A percentile compares a stretch with the other conserved stretches of the same genome.
These are phyloP conservation scores for Stephania cephalantha DNA, from an alignment of 164 flowering plant genomes.

Conservation along the genomic window DNA sequence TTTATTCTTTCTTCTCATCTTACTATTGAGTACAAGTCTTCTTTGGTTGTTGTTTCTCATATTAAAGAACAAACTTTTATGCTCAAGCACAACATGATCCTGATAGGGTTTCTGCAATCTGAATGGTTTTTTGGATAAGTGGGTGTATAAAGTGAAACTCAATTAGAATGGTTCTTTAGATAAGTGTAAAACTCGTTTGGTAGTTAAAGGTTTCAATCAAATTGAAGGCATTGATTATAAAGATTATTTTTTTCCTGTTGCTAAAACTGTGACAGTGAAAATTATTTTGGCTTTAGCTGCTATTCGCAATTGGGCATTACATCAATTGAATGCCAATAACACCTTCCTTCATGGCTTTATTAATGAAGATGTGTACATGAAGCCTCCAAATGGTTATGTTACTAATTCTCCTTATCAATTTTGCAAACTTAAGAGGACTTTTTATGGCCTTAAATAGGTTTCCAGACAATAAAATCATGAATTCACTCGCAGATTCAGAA, in stretches of 20 bases:
- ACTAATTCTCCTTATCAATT: background rate
- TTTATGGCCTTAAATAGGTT: conserved; percentile 1
- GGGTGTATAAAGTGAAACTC: no score
- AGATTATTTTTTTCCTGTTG: no score
- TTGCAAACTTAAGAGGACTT: background rate
- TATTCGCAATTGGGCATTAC: no score
- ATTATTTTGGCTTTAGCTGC: no score
- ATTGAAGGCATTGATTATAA: no score
- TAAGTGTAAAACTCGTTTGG: no score
- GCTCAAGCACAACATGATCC: background rate
- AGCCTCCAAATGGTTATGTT: background rate
- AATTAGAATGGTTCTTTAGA: background rate
- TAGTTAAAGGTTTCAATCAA: no score
- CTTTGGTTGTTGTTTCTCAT: background rate
- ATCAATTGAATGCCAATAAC: no score
- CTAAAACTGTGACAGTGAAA: no score
- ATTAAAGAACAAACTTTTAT: background rate
- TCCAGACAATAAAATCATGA: background rate
- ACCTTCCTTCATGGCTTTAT: no score
- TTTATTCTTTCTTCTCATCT: background rate
- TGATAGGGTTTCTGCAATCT: background rate
- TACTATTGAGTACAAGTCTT: background rate
- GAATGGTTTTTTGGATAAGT: no score
- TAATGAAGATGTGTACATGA: no score
- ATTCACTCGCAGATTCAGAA: background rate